Base-by-base conservation (phyloP, 768 basidiomycete genomes). In the Tricholoma terreum region DNA sequence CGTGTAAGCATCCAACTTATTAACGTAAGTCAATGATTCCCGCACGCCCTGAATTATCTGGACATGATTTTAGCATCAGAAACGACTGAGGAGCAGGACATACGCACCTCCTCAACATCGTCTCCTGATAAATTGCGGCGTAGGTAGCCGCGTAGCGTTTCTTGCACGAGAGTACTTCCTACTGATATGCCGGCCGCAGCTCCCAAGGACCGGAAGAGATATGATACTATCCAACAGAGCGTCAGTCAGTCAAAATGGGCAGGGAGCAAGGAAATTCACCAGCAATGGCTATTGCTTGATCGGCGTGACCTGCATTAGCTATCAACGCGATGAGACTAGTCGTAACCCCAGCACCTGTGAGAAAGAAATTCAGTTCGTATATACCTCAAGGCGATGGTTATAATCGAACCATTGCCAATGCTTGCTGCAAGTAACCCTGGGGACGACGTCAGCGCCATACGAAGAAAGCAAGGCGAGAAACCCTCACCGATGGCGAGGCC, bases 221-320 rank as follows among this genome's bases (percentile, higher is more conserved):
- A 86, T 0, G 83, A 85, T 1, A 83, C 85, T 84, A 17, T 9
- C 11, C 10, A 7, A 1, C 15, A 31, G 14, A n/a, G n/a, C 36
- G 5, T 14, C 4, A 22, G 27, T 46, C 6, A 52, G 33, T 22
- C 56, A 12, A 50, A 9, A 46, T 31, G 10, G 54, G 3, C 42
- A 21, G 24, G 31, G 12, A 14, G 7, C 9, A 55, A 30, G 24
- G 51, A 8, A 11, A 60, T 75, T 5, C 35, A 82, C 84, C 82
- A 35, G 84, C 84, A 9, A 84, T 87, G 1, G 84, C 84, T 36
- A 86, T 81, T 7, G 85, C 86, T 63, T 86, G 84, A 62, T 86
- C 82, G 33, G 71, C 76, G 19, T 76, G 75, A 0, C 84, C 83
- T 1, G 84, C 84, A 65, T 86, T 86, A 3, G 85, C 81, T 35